Evolutionary conservation across 23 red algal species (phyloP).

Genomic region (Pyropia haitanensis): DNA sequence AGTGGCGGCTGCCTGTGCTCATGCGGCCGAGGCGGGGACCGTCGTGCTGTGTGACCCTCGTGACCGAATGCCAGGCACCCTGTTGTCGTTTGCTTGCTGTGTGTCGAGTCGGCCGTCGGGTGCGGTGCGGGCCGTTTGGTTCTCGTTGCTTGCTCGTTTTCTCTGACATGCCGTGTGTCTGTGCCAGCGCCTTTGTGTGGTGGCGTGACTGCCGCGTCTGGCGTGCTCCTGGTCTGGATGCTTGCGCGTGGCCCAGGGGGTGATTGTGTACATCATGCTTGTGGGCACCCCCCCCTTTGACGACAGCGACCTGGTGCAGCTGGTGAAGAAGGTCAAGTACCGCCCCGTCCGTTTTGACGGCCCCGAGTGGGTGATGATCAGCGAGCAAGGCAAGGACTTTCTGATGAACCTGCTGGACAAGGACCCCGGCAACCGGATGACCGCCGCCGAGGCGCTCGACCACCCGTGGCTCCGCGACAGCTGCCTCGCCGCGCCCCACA

Average conservation of each 20-base stretch:
- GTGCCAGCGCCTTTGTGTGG: no score
- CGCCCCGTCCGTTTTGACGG: constrained; percentile 1
- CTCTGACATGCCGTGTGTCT: no score
- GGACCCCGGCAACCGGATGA: constrained; percentile 3
- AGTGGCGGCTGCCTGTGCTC: no score
- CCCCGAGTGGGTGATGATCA: not conserved
- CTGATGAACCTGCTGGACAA: not conserved
- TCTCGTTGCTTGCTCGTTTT: no score
- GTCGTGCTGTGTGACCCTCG: no score
- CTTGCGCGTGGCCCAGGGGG: not conserved
- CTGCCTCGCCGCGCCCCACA: not conserved
- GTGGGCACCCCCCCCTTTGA: constrained; percentile 47
- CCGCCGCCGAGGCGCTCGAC: not conserved
- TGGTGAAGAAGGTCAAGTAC: constrained; percentile 17
- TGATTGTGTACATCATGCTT: constrained; percentile 55
- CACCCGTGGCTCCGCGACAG: not conserved
- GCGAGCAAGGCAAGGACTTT: not conserved
- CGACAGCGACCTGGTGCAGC: constrained; percentile 8
- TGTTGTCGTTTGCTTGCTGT: no score
- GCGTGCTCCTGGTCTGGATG: no score
- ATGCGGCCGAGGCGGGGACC: no score
- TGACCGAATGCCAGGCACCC: no score
- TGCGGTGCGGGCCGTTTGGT: no score
- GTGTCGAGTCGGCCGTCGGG: no score
- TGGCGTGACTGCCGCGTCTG: no score